These are phyloP conservation scores for Lecanosticta acicola DNA, from an alignment of 2,329 filamentous ascomycete genomes.

Conservation along the genomic window DNA sequence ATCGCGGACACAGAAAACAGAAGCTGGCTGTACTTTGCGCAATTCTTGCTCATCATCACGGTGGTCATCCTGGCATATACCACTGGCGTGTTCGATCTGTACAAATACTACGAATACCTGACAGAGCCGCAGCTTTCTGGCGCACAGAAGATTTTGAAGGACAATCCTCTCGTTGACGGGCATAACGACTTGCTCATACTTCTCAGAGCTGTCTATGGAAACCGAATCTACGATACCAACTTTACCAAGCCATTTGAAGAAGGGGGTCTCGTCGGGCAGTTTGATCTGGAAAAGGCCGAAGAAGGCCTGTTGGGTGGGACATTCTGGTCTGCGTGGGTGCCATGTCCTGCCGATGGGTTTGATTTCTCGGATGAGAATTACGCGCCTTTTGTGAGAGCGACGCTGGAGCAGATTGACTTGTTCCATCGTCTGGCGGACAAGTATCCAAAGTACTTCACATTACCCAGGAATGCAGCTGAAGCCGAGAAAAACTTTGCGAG, in stretches of 20 bases:
- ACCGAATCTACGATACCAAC: conserved; percentile 63
- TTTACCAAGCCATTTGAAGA: conserved; percentile 72
- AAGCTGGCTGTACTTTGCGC: conserved; percentile 7
- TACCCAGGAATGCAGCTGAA: conserved; percentile 52
- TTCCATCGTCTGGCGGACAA: conserved; percentile 57
- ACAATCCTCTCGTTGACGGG: conserved; percentile 54
- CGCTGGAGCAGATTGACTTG: conserved; percentile 70
- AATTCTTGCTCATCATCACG: conserved; percentile 12
- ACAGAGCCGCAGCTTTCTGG: conserved; percentile 12
- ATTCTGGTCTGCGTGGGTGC: conserved; percentile 87
- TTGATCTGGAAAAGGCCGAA: conserved; percentile 71
- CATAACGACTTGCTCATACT: conserved; percentile 82
- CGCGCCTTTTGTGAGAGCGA: conserved; percentile 58
- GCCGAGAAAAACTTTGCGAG: conserved; percentile 51
- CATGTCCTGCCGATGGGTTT: conserved; percentile 65
- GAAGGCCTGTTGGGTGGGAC: conserved; percentile 70
- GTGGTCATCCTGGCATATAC: conserved; percentile 10
- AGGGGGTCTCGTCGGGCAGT: conserved; percentile 62
- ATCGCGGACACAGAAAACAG: conserved; percentile 14
- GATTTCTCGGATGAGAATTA: conserved; percentile 73
- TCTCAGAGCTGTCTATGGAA: conserved; percentile 61
- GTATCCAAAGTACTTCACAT: conserved; percentile 67
- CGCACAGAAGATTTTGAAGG: conserved; percentile 22
- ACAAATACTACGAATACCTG: conserved; percentile 6
- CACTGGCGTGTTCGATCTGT: conserved; percentile 9